Evolutionary conservation across 768 basidiomycete genomes (phyloP), one percentile per base, ranked within the genome.

Genomic region (Trametes gibbosa): DNA sequence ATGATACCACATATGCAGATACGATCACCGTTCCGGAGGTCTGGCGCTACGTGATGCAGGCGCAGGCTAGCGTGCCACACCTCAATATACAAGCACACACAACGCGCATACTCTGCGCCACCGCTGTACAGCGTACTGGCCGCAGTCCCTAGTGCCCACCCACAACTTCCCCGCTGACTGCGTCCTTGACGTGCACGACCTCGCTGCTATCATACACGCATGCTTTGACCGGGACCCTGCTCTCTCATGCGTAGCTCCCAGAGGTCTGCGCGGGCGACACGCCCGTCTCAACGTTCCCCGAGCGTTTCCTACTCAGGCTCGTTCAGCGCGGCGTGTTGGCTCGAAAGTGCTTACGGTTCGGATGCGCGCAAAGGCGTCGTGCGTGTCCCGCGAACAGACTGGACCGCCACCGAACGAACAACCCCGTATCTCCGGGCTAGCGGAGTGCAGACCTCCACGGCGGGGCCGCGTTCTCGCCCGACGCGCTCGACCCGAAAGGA

Each of bases 131-230:
- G n/a, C n/a, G n/a, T n/a, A n/a, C n/a, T 21, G 8, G n/a, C 41
- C 41, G 21, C 10, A 19, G 6, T 3, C 35, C 19, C 35, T 5
- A n/a, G n/a, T n/a, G n/a, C n/a, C n/a, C n/a, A n/a, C 32, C 12
- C 19, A 29, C 4, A 32, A 32, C 37, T 37, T 63, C 35, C 64
- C 60, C 19, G 59, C 61, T 16, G 56, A 63, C 54, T 59, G 59
- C 39, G 50, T 56, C 14, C 43, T 68, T 32, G 65, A 68, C 49
- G 52, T 68, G 19, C 66, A 68, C 52, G 65, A 68, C 43, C 55
- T 65, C 40, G 62, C 62, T 7, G 58, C 62, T 5, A 56, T 65
- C 25, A 46, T 65, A 63, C 48, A 58, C 45, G 10, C 64, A 63
- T 27, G 46, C 57, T 0, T 46, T 19, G n/a, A 51, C 56, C 5